phyloP scores from a whole-genome alignment of 257 asterid genomes.

The Solanum sitiens region DNA sequence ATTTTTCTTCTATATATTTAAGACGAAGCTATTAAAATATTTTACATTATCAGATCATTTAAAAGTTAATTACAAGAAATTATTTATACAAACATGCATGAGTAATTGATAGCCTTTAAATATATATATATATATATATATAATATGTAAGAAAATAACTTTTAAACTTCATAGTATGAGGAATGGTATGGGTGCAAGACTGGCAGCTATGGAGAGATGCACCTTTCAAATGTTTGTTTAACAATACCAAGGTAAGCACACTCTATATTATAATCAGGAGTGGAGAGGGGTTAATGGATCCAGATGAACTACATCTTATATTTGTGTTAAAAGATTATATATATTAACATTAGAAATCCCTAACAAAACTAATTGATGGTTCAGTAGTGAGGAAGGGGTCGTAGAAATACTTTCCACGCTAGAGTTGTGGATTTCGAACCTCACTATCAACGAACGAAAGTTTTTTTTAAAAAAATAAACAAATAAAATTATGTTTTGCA shows the following conservation, averaged over 20 bases:
- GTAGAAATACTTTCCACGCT: no score
- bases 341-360: no score
- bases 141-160: neutral
- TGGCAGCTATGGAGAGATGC: neutral
- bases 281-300: no score
- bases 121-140: neutral
- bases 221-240: neutral
- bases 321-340: no score
- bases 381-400: no score
- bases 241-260: neutral
- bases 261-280: neutral
- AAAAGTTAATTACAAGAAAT: neutral
- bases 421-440: no score
- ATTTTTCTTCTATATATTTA: neutral
- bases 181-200: slow-evolving; percentile 3
- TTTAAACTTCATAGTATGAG: neutral
- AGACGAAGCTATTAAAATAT: neutral
- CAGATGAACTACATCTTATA: no score
- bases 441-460: no score
- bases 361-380: no score
- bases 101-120: neutral
- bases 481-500: no score
- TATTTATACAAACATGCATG: neutral
- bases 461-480: accelerated
- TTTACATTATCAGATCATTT: neutral